A percentile compares a stretch with the other conserved stretches of the same genome.
Conservation (phyloP, 2,329 filamentous ascomycete species). For the Colletotrichum chrysophilum region DNA sequence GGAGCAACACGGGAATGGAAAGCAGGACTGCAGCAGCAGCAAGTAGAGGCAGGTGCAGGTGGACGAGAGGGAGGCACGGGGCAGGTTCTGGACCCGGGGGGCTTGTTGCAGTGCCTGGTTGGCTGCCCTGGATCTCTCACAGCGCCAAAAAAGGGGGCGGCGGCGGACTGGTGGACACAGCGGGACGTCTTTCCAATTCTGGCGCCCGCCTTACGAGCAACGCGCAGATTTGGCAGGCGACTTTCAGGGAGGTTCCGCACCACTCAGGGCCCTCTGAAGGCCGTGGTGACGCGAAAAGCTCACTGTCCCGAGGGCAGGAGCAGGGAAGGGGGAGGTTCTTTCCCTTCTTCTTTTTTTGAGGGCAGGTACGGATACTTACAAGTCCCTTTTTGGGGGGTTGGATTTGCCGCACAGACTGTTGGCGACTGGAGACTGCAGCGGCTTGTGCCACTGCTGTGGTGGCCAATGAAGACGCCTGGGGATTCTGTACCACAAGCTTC, state of each 20-base stretch:
- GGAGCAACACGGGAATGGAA: not conserved
- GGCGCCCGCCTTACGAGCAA: not conserved
- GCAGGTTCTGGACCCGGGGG: not conserved
- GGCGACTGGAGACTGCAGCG: constrained; percentile 2
- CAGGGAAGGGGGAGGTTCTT: not conserved
- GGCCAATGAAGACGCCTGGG: not conserved
- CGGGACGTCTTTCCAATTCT: constrained; percentile 5
- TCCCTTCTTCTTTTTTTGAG: too few relatives aligned
- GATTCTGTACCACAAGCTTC: constrained; percentile 1
- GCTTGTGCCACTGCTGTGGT: not conserved
- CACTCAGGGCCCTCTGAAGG: not conserved
- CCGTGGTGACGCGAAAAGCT: not conserved
- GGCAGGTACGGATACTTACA: too few relatives aligned
- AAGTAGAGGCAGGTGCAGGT: not conserved
- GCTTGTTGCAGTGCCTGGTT: not conserved
- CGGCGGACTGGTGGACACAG: not conserved
- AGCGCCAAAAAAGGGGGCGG: constrained; percentile 4
- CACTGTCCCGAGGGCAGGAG: not conserved
- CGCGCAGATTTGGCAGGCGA: not conserved
- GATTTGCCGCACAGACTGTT: constrained; percentile 13
- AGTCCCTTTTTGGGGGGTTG: not conserved
- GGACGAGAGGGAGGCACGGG: not conserved
- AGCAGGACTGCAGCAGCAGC: not conserved
- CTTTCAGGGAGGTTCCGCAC: not conserved
- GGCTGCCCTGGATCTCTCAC: not conserved